A percentile compares a stretch with the other conserved stretches of the same genome.
Evolutionary conservation across 2,329 filamentous ascomycete genomes (phyloP).

Genomic region (Periconia sp.): DNA sequence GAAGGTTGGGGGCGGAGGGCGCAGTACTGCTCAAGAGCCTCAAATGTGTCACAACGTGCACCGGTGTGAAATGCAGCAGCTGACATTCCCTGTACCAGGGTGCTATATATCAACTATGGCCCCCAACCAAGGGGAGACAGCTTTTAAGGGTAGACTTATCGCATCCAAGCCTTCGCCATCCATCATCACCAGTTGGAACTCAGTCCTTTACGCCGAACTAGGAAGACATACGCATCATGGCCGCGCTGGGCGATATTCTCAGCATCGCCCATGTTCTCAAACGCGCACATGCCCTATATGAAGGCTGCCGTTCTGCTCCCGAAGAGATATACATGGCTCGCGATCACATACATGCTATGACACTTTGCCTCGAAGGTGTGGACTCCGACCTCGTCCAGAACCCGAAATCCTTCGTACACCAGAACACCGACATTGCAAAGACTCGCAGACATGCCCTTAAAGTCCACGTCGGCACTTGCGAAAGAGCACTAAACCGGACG

Average conservation of each 20-base stretch:
- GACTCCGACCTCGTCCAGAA: constrained; percentile 13
- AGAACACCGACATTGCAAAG: constrained; percentile 8
- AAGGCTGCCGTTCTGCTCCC: constrained; percentile 12
- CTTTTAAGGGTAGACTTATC: neutral
- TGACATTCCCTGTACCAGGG: neutral
- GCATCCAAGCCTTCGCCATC: neutral
- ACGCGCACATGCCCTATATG: constrained; percentile 17
- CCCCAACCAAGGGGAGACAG: neutral
- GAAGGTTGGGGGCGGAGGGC: neutral
- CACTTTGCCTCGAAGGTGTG: constrained; percentile 21
- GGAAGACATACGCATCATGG: constrained; percentile 3
- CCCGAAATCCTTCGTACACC: constrained; percentile 14
- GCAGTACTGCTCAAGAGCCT: neutral
- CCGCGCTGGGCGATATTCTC: constrained; percentile 13
- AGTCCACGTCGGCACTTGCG: constrained; percentile 12
- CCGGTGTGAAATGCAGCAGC: neutral
- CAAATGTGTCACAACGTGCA: neutral
- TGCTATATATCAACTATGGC: neutral
- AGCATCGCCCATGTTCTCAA: constrained; percentile 15
- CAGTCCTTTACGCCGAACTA: neutral
- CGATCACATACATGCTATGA: constrained; percentile 20
- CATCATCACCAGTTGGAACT: too few species aligned
- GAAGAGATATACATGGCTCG: constrained; percentile 18
- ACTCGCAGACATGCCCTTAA: constrained; percentile 9
- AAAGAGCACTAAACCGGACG: constrained; percentile 9